phyloP scores from a whole-genome alignment of 1,284 basidiomycete genomes.

The Paramarasmius palmivorus region DNA sequence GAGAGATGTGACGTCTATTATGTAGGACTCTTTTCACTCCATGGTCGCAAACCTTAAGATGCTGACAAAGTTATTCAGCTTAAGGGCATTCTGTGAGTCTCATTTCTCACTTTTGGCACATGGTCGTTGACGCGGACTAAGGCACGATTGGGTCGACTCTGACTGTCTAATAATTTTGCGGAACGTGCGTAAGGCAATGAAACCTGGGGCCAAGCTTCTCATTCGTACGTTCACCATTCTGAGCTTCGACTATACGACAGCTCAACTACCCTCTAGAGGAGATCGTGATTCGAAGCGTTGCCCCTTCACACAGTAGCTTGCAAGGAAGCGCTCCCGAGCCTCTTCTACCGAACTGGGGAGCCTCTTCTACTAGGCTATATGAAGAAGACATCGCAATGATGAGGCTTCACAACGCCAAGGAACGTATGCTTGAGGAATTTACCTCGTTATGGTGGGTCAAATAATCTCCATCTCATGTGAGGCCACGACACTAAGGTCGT shows the following conservation, averaged over 20 bases:
- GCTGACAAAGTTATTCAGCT: slow-evolving; percentile 3
- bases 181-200: slow-evolving; percentile 27
- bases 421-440: too few relatives aligned
- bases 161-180: slow-evolving; percentile 26
- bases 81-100: slow-evolving; percentile 11
- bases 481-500: too few relatives aligned
- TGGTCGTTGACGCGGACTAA: background rate
- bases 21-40: slow-evolving; percentile 22
- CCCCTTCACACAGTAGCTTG: background rate
- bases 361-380: too few relatives aligned
- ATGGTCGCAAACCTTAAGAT: too few relatives aligned
- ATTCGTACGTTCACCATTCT: slow-evolving; percentile 24
- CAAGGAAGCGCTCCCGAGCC: slow-evolving; percentile 19
- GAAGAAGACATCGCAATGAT: too few relatives aligned
- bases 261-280: too few relatives aligned
- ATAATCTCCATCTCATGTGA: too few relatives aligned
- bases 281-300: too few relatives aligned
- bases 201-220: slow-evolving; percentile 24
- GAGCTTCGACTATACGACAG: too few relatives aligned
- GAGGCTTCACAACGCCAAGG: too few relatives aligned
- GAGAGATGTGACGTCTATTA: slow-evolving; percentile 44
- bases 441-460: too few relatives aligned
- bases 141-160: slow-evolving; percentile 29
- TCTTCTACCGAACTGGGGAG: too few relatives aligned
- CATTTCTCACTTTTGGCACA: background rate